phyloP scores from a whole-genome alignment of 2,329 filamentous ascomycete species.

The Thielaviopsis cerberus region DNA sequence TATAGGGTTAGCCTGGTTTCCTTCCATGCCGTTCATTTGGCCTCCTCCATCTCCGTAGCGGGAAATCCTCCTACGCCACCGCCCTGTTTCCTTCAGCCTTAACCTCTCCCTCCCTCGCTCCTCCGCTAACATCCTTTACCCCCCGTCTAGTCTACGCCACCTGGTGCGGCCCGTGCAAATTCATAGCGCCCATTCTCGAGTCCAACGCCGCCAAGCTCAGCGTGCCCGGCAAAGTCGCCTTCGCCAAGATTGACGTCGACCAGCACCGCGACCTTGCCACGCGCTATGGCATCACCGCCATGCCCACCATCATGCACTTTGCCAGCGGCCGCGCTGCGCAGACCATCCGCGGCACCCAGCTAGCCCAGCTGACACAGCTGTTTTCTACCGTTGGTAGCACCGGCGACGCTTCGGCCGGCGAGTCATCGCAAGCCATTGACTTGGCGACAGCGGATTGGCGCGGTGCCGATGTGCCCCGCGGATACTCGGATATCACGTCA shows the following conservation, averaged over 20 bases:
- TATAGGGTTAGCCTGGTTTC: background rate
- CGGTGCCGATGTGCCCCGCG: conserved; percentile 55
- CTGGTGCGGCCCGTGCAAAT: conserved; percentile 70
- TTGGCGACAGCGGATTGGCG: conserved; percentile 36
- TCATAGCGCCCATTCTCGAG: conserved; percentile 69
- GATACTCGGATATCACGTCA: conserved; percentile 68
- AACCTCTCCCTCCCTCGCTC: too few species aligned
- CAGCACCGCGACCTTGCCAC: conserved; percentile 52
- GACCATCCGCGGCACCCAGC: conserved; percentile 23
- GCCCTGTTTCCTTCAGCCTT: background rate
- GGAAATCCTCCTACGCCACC: too few species aligned
- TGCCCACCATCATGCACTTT: conserved; percentile 87
- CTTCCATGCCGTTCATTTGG: too few species aligned
- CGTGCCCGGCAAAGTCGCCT: conserved; percentile 53
- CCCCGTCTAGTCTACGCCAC: conserved; percentile 56
- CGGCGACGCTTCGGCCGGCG: conserved; percentile 37
- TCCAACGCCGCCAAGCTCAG: conserved; percentile 54
- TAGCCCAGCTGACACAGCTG: conserved; percentile 31
- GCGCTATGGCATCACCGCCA: conserved; percentile 54
- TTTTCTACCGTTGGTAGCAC: conserved; percentile 54
- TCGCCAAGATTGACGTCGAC: conserved; percentile 76
- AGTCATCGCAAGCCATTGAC: conserved; percentile 25
- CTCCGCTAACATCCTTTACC: background rate
- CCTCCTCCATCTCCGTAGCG: too few species aligned
- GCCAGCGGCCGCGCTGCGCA: conserved; percentile 38